A percentile compares a stretch with the other conserved stretches of the same genome.
Conservation (phyloP, 2,329 filamentous ascomycete genomes). For the Pestalotiopsis sp. region DNA sequence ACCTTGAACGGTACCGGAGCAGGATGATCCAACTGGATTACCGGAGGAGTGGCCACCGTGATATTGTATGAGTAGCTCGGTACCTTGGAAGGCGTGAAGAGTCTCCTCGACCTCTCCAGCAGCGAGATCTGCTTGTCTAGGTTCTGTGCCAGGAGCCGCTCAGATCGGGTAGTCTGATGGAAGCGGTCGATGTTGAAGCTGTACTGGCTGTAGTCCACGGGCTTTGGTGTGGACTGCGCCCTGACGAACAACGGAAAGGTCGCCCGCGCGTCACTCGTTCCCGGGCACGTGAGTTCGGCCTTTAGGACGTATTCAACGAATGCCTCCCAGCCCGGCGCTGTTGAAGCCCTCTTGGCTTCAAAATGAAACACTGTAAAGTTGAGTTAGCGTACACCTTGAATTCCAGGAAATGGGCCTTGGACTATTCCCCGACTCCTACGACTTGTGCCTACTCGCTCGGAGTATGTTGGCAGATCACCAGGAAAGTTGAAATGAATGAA, state of each 20-base stretch:
- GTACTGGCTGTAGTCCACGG: slow-evolving; percentile 5
- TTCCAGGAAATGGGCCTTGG: too few species aligned
- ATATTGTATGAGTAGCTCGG: slow-evolving; percentile 9
- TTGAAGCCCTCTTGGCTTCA: not conserved
- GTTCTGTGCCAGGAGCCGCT: slow-evolving; percentile 6
- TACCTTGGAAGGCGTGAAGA: slow-evolving; percentile 13
- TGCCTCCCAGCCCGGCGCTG: slow-evolving; percentile 8
- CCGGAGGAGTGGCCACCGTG: slow-evolving; percentile 7
- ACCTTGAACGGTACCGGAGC: slow-evolving; percentile 12
- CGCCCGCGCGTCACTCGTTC: not conserved
- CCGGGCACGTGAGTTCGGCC: slow-evolving; percentile 9
- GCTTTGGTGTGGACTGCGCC: slow-evolving; percentile 3
- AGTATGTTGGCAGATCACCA: too few species aligned
- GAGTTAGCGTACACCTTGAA: not conserved
- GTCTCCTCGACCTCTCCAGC: slow-evolving; percentile 9
- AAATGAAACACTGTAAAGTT: slow-evolving; percentile 9
- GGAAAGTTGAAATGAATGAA: not conserved
- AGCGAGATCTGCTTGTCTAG: slow-evolving; percentile 11
- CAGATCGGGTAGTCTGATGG: not conserved
- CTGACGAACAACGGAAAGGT: slow-evolving; percentile 13
- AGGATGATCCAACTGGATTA: slow-evolving; percentile 14
- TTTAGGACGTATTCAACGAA: slow-evolving; percentile 17
- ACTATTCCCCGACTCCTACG: too few species aligned
- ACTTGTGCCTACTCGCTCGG: too few species aligned
- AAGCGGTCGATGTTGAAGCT: not conserved